A percentile compares a stretch with the other conserved stretches of the same genome.
Evolutionary conservation across 2,329 filamentous ascomycete species (phyloP).

Genomic region (Aspergillus spinulosporus): DNA sequence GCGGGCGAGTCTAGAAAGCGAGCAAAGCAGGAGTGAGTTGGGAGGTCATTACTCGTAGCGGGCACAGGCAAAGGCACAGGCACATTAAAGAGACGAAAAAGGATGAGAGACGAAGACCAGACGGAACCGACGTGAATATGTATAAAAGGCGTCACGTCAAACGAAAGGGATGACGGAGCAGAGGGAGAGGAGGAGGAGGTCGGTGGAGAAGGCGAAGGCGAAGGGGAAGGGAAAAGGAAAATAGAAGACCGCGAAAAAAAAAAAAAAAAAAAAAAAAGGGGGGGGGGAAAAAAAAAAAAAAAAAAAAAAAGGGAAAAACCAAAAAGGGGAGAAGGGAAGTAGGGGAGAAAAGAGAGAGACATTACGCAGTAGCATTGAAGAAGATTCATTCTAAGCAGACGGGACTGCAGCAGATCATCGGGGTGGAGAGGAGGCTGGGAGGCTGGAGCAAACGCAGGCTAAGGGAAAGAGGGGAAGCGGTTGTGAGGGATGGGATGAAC

Average conservation of each 20-base stretch:
- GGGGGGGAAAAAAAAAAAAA: constrained; percentile 18
- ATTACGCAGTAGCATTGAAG: constrained; percentile 4
- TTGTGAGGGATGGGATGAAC: not conserved
- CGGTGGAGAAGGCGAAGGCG: constrained; percentile 13
- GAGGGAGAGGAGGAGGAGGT: constrained; percentile 29
- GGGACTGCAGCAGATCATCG: constrained; percentile 25
- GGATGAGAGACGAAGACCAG: constrained; percentile 9
- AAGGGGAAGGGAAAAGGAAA: constrained; percentile 14
- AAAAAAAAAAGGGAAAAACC: constrained; percentile 23
- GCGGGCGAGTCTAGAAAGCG: constrained; percentile 17
- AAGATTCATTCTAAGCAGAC: constrained; percentile 10
- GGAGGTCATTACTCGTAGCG: constrained; percentile 22
- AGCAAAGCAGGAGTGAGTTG: constrained; percentile 17
- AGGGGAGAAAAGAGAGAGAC: constrained; percentile 18
- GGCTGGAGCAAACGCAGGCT: constrained; percentile 9
- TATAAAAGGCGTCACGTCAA: constrained; percentile 29
- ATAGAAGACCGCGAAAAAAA: constrained; percentile 26
- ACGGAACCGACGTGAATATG: constrained; percentile 20
- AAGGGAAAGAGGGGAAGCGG: constrained; percentile 5
- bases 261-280: constrained; percentile 30
- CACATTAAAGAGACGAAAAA: constrained; percentile 12
- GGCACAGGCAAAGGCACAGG: constrained; percentile 6
- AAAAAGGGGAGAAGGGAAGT: constrained; percentile 20
- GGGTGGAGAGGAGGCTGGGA: constrained; percentile 28
- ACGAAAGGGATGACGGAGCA: constrained; percentile 27